Evolutionary conservation across 177 flowering plant genomes (phyloP), one percentile per base, ranked within the genome.

Genomic region (Telopea speciosissima): DNA sequence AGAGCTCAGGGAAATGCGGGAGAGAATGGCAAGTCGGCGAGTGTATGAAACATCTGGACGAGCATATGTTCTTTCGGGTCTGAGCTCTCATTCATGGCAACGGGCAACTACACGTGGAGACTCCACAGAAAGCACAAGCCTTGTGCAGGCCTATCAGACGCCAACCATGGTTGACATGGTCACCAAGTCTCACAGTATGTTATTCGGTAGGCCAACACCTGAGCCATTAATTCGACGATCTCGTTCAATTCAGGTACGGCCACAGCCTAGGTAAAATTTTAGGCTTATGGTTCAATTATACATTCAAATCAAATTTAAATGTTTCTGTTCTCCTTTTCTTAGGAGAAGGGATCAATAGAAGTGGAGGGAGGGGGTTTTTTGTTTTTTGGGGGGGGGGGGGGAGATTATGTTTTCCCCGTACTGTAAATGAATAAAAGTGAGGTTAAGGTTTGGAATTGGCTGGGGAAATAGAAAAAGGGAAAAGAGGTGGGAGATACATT

Each of bases 11-110:
- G 93, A 89, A 72, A 86, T 91, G 84, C 90, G 86, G 72, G 92
- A 86, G 75, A 79, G 92, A 67, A 85, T 89, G 92, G 83, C 83
- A 23, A 91, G 85, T 77, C 84, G 87, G 74, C 85, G 78, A 26
- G 78, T 83, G 12, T 91, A 91, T 21, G 92, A 91, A 77, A 78
- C 82, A 59, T 84, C 91, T 0, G 97, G 97, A 13, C 75, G 94
- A 69, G 94, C 94, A 8, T 91, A 88, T 63, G 83, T 88, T 13
- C 82, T 89, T 1, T 89, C 97, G 3, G 93, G 92, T 16, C 78
- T 87, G 69, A 89, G 97, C 73, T 88, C 97, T 4, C 97, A 89
- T 71, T 85, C 89, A 36, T 85, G 88, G 88, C 94, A 91, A 67
- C 74, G 97, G 80, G 97, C 97, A 11, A 87, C 90, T 8, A 85